These are phyloP conservation scores for Mycena crocata DNA, from an alignment of 768 basidiomycete species.

Conservation along the genomic window DNA sequence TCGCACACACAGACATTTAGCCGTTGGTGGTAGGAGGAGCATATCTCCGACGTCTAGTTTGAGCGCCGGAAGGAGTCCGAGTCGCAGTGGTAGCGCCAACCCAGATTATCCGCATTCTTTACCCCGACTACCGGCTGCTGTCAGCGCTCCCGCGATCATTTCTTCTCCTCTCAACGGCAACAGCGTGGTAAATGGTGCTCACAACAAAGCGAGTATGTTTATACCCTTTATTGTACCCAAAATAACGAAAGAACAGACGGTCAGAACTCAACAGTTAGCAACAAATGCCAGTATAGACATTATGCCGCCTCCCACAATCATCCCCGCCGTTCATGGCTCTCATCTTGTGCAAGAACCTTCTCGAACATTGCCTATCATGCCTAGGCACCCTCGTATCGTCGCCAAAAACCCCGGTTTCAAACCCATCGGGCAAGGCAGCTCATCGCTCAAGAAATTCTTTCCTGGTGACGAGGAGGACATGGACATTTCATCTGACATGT, in stretches of 20 bases:
- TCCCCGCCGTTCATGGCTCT: constrained; percentile 35
- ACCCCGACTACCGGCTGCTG: constrained; percentile 61
- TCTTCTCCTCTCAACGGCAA: constrained; percentile 52
- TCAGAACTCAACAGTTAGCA: constrained; percentile 19
- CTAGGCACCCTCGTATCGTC: constrained; percentile 33
- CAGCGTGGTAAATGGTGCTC: constrained; percentile 49
- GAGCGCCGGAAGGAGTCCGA: constrained; percentile 68
- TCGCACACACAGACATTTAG: constrained; percentile 26
- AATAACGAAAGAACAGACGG: constrained; percentile 3
- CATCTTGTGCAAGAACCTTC: constrained; percentile 25
- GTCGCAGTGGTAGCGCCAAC: constrained; percentile 62
- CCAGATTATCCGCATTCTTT: constrained; percentile 64
- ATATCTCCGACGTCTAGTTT: constrained; percentile 65
- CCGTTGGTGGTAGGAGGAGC: constrained; percentile 57
- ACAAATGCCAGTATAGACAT: constrained; percentile 36
- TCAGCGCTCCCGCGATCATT: constrained; percentile 51
- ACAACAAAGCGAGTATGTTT: constrained; percentile 41
- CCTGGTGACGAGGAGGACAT: constrained; percentile 85
- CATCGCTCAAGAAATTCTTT: constrained; percentile 82
- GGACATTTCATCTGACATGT: constrained; percentile 45
- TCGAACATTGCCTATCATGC: constrained; percentile 18
- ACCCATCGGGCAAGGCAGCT: constrained; percentile 68
- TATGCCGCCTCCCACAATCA: constrained; percentile 45
- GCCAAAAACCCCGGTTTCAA: constrained; percentile 69
- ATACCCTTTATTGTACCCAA: not conserved